Evolutionary conservation across 805 yeast genomes (phyloP).

Genomic region (Candida wancherniae): DNA sequence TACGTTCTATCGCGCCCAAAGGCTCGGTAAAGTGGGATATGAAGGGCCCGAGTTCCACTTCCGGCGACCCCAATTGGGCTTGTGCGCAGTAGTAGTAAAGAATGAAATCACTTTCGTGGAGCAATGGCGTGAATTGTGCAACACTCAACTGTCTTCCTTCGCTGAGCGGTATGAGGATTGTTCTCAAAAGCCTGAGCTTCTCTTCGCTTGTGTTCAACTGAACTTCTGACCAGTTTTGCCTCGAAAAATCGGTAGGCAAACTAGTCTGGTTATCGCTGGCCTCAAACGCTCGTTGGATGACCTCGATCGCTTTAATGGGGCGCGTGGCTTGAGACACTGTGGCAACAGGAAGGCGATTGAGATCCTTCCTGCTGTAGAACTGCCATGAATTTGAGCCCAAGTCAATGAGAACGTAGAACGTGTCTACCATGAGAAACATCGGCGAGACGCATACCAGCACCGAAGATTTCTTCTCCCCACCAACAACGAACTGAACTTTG

Average conservation of each 20-base stretch:
- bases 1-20: not conserved
- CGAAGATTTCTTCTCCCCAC: not conserved
- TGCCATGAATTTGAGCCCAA: constrained; percentile 3
- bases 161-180: constrained; percentile 6
- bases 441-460: constrained; percentile 4
- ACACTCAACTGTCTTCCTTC: constrained; percentile 1
- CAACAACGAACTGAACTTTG: constrained; percentile 2
- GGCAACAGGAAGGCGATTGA: constrained; percentile 5
- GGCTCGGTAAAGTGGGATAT: constrained; percentile 1
- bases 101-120: constrained; percentile 9
- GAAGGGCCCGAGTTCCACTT: not conserved
- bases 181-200: constrained; percentile 13
- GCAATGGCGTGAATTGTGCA: constrained; percentile 5
- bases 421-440: constrained; percentile 7
- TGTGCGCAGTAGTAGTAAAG: constrained; percentile 9
- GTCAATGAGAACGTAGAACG: constrained; percentile 7
- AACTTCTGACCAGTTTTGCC: constrained; percentile 5
- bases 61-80: constrained; percentile 1
- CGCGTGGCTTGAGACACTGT: constrained; percentile 1
- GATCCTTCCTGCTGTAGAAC: constrained; percentile 4
- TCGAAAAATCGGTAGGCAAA: not conserved
- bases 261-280: constrained; percentile 1
- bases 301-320: constrained; percentile 2
- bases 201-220: constrained; percentile 8
- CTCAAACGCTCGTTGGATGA: constrained; percentile 8